These are phyloP conservation scores for Exophiala aquamarina DNA, from an alignment of 2,329 filamentous ascomycete genomes.

Conservation along the genomic window DNA sequence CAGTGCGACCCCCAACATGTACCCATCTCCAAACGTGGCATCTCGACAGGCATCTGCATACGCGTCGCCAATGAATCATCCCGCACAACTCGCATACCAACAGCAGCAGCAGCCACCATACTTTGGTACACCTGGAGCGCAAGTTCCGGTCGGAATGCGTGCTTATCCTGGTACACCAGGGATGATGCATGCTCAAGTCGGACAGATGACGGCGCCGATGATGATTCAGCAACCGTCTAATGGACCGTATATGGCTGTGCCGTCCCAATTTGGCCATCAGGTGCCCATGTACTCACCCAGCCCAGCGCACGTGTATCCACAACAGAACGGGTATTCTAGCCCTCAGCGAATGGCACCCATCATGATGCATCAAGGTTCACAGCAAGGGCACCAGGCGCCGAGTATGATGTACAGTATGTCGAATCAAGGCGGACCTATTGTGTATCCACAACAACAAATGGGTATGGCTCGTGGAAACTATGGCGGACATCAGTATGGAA, in stretches of 20 bases:
- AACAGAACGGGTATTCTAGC: conserved; percentile 71
- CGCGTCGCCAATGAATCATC: conserved; percentile 65
- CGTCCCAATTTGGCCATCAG: conserved; percentile 69
- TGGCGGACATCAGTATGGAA: conserved; percentile 63
- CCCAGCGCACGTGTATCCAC: conserved; percentile 66
- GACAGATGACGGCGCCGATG: conserved; percentile 73
- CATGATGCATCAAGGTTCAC: conserved; percentile 94
- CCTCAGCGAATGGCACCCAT: conserved; percentile 81
- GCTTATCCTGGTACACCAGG: conserved; percentile 71
- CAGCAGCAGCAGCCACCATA: conserved; percentile 59
- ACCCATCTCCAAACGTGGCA: conserved; percentile 77
- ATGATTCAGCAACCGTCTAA: conserved; percentile 75
- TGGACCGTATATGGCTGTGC: conserved; percentile 69
- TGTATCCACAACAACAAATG: conserved; percentile 66
- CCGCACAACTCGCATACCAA: conserved; percentile 68
- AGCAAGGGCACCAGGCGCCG: conserved; percentile 80
- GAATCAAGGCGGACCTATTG: conserved; percentile 68
- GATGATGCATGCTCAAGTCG: conserved; percentile 69
- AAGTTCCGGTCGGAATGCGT: conserved; percentile 63
- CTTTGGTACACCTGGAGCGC: conserved; percentile 65
- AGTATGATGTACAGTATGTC: conserved; percentile 44
- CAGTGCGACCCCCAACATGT: conserved; percentile 75
- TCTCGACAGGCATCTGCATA: conserved; percentile 67
- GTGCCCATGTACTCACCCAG: conserved; percentile 82
- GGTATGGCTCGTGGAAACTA: conserved; percentile 60